Evolutionary conservation across 2,329 filamentous ascomycete genomes (phyloP), one percentile per base, ranked within the genome.

Genomic region (Hymenoscyphus scutula): DNA sequence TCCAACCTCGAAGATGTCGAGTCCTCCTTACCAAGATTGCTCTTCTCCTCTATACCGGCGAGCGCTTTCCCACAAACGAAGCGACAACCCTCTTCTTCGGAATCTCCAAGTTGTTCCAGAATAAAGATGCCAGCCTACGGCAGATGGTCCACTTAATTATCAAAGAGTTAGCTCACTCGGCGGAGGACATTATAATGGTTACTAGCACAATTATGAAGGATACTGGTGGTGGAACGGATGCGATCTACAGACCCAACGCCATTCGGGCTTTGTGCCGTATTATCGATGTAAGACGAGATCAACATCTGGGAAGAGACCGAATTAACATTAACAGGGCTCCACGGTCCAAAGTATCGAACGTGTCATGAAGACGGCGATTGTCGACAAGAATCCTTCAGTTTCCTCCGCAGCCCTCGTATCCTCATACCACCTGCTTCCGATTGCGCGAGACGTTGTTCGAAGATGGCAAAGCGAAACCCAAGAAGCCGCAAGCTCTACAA

Each of bases 181-280:
- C 95, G 63, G 92, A 98, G 81, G 95, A 99, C 83, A 96, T 97
- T 68, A 99, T 99, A 76, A 98, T 99, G 95, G 95, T 97, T 66
- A 99, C 95, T 19, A 96, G 92, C 79, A 97, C 94, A 71, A 97
- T 99, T 72, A 99, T 98, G 95, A 99, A 99, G 82, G 95, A 99
- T 77, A 97, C 94, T 11, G 92, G 93, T 59, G 92, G 96, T 67
- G 91, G 93, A 73, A 97, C 92, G 74, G 95, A 98, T 75, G 89
- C 93, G 59, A 87, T 97, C 62, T 97, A 93, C 81, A 86, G 95
- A 73, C 92, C 95, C 59, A 99, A 99, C 80, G 94, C 95, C 66
- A 98, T 98, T 75, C 86, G 95, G 71, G 93, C 94, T 45, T 82
- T 98, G 70, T 98, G 94, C 81, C 89, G 95, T 70, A 97, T 99